Conservation (phyloP, 176 grass and related monocot genomes). For the Luzula sylvatica region DNA sequence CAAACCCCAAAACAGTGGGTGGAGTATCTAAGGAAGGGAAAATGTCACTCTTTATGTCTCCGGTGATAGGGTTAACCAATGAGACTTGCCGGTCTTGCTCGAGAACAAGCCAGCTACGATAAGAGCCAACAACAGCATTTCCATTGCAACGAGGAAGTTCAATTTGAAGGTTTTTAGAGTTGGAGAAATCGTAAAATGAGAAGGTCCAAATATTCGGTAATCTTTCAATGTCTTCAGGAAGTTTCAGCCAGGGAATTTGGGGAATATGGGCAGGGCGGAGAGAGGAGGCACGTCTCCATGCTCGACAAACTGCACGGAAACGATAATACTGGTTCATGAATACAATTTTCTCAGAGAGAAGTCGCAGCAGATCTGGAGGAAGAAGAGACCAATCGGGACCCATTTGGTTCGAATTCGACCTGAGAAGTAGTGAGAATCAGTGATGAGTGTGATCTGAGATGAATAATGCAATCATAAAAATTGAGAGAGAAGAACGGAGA, state of each 20-base stretch:
- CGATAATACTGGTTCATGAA: neutral
- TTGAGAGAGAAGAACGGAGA: no score
- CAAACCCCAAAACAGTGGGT: neutral
- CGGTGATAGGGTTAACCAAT: neutral
- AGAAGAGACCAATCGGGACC: neutral
- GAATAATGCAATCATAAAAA: no score
- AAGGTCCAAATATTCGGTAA: no score
- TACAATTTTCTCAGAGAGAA: neutral
- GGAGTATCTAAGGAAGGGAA: constrained; percentile 7
- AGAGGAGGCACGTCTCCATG: neutral
- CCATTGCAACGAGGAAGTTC: neutral
- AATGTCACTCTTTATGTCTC: neutral
- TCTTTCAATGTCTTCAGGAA: no score
- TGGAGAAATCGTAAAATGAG: constrained; percentile 5
- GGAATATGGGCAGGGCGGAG: neutral
- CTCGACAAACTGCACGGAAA: neutral
- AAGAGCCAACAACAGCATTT: neutral
- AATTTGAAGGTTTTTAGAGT: neutral
- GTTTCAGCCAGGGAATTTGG: neutral
- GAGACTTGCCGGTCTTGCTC: neutral
- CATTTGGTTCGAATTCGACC: no score
- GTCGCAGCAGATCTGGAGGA: neutral
- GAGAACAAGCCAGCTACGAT: neutral
- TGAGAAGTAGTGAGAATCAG: constrained; percentile 20
- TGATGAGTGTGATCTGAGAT: constrained; percentile 2